Conservation (phyloP, 1,284 basidiomycete species). For the Sparassis latifolia region DNA sequence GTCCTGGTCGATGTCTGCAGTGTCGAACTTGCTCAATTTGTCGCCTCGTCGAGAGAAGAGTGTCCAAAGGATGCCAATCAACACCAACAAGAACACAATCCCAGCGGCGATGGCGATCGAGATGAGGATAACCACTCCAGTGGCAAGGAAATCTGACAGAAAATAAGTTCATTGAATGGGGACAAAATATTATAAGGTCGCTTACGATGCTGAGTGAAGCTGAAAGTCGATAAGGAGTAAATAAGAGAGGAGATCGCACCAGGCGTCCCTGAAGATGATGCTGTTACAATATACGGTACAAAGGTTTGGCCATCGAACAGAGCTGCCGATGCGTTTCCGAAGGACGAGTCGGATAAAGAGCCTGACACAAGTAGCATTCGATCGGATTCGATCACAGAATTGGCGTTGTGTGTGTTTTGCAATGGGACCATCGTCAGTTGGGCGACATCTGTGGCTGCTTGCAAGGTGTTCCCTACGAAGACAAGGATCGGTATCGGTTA, state of each 20-base stretch:
- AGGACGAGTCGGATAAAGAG: slow-evolving; percentile 58
- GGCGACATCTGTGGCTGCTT: slow-evolving; percentile 57
- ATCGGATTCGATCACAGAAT: slow-evolving; percentile 73
- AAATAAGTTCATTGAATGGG: slow-evolving; percentile 4
- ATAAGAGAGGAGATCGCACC: slow-evolving; percentile 80
- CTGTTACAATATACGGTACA: slow-evolving; percentile 79
- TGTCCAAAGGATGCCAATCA: slow-evolving; percentile 87
- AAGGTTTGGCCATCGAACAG: slow-evolving; percentile 84
- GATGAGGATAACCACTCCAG: slow-evolving; percentile 92
- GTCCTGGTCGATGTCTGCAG: slow-evolving; percentile 60
- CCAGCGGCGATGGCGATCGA: slow-evolving; percentile 96
- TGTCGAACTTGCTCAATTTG: slow-evolving; percentile 52
- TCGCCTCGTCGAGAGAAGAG: slow-evolving; percentile 77
- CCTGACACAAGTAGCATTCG: slow-evolving; percentile 91
- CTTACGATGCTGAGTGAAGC: slow-evolving; percentile 69
- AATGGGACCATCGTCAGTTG: slow-evolving; percentile 91
- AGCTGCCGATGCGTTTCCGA: slow-evolving; percentile 78
- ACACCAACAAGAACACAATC: slow-evolving; percentile 85
- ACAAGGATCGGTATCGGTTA: background rate
- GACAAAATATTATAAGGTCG: slow-evolving; percentile 11
- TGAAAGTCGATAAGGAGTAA: slow-evolving; percentile 72
- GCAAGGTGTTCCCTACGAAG: slow-evolving; percentile 45
- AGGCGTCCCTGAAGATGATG: slow-evolving; percentile 58
- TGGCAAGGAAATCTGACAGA: slow-evolving; percentile 73
- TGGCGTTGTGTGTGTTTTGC: slow-evolving; percentile 63